Conservation (phyloP, 1,139 yeast species). For the Saccharomyces uvarum region DNA sequence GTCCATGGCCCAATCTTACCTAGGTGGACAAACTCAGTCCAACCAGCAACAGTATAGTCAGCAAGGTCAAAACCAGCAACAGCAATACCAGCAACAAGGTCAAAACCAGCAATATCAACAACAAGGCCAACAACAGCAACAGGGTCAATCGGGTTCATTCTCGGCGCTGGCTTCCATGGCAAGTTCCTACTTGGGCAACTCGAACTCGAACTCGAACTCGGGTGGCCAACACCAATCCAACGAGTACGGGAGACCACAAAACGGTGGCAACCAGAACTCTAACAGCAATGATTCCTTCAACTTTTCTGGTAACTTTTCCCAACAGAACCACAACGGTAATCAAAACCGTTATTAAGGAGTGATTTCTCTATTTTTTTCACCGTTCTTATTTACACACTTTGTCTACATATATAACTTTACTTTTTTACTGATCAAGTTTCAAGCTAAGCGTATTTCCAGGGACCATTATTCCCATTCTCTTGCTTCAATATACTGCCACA, state of each 20-base stretch:
- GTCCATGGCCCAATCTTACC: constrained; percentile 1
- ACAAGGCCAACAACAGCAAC: constrained; percentile 2
- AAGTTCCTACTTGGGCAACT: constrained; percentile 8
- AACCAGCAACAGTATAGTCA: background rate
- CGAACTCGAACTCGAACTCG: constrained; percentile 1
- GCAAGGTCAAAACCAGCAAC: background rate
- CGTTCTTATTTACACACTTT: background rate
- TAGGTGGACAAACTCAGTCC: background rate
- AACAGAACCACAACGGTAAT: background rate
- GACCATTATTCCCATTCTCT: background rate
- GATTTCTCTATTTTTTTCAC: background rate
- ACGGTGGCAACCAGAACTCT: background rate
- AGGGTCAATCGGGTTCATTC: constrained; percentile 3
- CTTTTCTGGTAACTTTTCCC: constrained; percentile 4
- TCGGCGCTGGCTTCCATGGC: constrained; percentile 14
- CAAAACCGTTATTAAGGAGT: background rate
- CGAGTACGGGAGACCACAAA: constrained; percentile 4
- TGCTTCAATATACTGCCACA: background rate
- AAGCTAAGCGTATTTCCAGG: background rate
- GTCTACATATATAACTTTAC: background rate
- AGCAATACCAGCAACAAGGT: constrained; percentile 1
- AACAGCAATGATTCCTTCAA: constrained; percentile 1
- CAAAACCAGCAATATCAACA: constrained; percentile 5
- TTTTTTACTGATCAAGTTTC: background rate
- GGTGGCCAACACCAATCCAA: constrained; percentile 4